Percentiles rank a stretch among this genome's conserved stretches.
Evolutionary conservation across 2,329 filamentous ascomycete genomes (phyloP).

Genomic region (Capronia americana): DNA sequence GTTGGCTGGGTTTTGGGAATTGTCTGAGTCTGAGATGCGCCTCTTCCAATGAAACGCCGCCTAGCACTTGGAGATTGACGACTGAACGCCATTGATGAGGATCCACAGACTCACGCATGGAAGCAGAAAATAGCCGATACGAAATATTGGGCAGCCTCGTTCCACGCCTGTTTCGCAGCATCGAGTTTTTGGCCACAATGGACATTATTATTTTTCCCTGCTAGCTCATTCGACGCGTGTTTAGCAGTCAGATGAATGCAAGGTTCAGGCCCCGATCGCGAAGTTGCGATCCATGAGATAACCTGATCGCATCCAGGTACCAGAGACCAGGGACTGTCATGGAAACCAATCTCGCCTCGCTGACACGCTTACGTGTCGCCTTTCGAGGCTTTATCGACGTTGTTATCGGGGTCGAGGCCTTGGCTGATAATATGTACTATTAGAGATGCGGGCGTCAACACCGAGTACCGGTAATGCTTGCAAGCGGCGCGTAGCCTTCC

Average conservation of each 20-base stretch:
- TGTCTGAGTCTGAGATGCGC: constrained; percentile 27
- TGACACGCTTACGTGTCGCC: constrained; percentile 8
- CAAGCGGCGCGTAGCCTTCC: not conserved
- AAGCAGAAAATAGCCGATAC: not conserved
- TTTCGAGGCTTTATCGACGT: constrained; percentile 4
- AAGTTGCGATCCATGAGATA: not conserved
- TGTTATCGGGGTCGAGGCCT: constrained; percentile 6
- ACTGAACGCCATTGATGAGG: not conserved
- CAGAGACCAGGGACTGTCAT: constrained; percentile 3
- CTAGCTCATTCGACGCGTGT: not conserved
- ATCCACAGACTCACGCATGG: not conserved
- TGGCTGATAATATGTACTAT: constrained; percentile 1
- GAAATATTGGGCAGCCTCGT: not conserved
- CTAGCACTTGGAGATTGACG: constrained; percentile 13
- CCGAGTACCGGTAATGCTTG: constrained; percentile 4
- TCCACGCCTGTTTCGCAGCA: not conserved
- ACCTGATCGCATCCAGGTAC: constrained; percentile 3
- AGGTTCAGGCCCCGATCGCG: not conserved
- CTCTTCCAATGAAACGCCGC: constrained; percentile 9
- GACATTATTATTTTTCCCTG: not conserved
- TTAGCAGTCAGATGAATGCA: not conserved
- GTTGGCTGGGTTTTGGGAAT: constrained; percentile 37
- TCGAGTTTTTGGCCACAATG: not conserved
- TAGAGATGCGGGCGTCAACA: constrained; percentile 3
- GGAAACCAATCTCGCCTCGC: constrained; percentile 18